These are phyloP conservation scores for Pleurozium schreberi DNA, from an alignment of 225 moss, liverwort and hornwort species.

Conservation along the genomic window DNA sequence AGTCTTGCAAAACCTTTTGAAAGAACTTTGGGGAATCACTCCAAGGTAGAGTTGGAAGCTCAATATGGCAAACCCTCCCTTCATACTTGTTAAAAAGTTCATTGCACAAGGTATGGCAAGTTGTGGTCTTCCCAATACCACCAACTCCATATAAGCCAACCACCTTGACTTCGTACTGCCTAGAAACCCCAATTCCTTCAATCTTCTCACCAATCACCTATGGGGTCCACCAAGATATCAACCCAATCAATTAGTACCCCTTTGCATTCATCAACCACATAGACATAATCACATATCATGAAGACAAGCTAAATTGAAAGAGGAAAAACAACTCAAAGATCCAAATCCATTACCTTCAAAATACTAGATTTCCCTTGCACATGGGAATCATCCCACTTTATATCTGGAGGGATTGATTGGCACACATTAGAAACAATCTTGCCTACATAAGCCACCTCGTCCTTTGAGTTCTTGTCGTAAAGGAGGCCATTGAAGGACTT, in stretches of 20 bases:
- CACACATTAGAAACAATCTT: background rate
- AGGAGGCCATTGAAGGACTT: too few relatives aligned
- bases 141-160: background rate
- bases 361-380: background rate
- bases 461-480: too few relatives aligned
- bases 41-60: background rate
- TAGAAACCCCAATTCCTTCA: background rate
- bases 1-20: background rate
- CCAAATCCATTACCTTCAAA: background rate
- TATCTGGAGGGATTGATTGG: background rate
- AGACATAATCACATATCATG: too few relatives aligned
- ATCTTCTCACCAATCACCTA: background rate
- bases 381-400: background rate
- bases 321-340: background rate
- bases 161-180: background rate
- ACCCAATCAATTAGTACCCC: too few relatives aligned
- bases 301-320: too few relatives aligned
- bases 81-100: background rate
- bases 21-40: background rate
- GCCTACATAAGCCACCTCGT: background rate
- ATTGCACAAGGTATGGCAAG: background rate
- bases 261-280: too few relatives aligned
- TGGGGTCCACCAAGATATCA: fast-evolving
- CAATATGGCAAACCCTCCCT: background rate
- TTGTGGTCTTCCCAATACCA: background rate